Base-by-base conservation (phyloP, 2,329 filamentous ascomycete genomes). In the Cercospora brassicicola region DNA sequence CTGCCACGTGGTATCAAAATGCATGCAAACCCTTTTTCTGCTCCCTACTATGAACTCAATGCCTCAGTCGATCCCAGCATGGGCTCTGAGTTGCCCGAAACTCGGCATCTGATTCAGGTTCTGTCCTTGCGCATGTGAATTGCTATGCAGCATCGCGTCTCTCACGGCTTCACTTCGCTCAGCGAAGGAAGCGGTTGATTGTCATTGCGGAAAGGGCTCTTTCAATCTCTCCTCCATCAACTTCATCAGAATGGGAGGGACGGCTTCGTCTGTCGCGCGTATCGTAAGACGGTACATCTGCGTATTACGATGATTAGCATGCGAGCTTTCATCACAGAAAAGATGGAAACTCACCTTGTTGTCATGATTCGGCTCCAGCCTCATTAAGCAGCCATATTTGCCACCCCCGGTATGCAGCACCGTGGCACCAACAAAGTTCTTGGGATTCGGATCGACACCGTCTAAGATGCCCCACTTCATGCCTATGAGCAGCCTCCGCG, bases 261-360 rank as follows among this genome's bases (percentile, higher is more conserved):
- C 92, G 33, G 85, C 87, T 77, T 98, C 95, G 76, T 98, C 94
- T 0, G 95, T 99, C 5, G 94, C 95, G 70, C 95, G 88, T 74
- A 99, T 90, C 0, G 95, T 99, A 69, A 98, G 85, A 63, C 95
- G 94, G 76, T 96, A 91, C 93, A 97, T 97, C 95, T 97, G 73
- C 7, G 69, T 45, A 4, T 7, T 9, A 51, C 11, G 7, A 61
- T 60, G 62, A 26, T 75, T 42, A 76, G 66, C 62, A 60, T 56
- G 59, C 65, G 67, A 30, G 33, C 18, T 18, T 48, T 15, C 18
- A 11, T 2, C 28, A 18, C 56, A 33, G 20, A 20, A n/a, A 23
- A 36, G 33, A 30, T 3, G 15, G 13, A n/a, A 55, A 81, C 90
- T 83, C 86, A 97, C 95, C 88, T 93, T 92, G 71, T 91, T 94